These are phyloP conservation scores for Tolypocladium pustulatum DNA, from an alignment of 2,329 filamentous ascomycete genomes.

Conservation along the genomic window DNA sequence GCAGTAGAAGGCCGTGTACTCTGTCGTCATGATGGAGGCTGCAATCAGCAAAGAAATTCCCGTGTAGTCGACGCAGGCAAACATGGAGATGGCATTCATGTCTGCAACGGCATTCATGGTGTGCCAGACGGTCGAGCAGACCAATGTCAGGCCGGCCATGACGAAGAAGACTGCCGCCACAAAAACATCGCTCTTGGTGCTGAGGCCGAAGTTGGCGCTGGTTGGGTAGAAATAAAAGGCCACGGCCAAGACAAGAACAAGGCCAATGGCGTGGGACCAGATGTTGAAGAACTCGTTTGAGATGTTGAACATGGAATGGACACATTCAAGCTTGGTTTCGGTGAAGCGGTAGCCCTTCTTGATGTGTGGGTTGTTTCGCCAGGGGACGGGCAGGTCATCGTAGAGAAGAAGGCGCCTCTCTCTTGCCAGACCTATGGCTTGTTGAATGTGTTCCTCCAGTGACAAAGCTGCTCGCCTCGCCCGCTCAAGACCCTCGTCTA, in stretches of 20 bases:
- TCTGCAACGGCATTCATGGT: conserved; percentile 97
- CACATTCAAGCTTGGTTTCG: conserved; percentile 80
- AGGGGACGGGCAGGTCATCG: conserved; percentile 81
- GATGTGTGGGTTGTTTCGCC: conserved; percentile 94
- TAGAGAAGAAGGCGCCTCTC: conserved; percentile 79
- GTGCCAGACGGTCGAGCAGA: conserved; percentile 95
- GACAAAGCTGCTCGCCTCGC: conserved; percentile 75
- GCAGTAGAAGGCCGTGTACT: conserved; percentile 98
- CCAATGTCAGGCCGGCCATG: conserved; percentile 85
- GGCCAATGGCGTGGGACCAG: conserved; percentile 86
- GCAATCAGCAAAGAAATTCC: conserved; percentile 92
- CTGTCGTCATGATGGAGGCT: conserved; percentile 93
- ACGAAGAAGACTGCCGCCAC: conserved; percentile 94
- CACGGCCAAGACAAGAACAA: conserved; percentile 77
- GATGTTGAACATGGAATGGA: conserved; percentile 70
- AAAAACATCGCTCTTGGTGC: conserved; percentile 78
- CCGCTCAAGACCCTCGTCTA: conserved; percentile 72
- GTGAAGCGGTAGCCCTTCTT: conserved; percentile 85
- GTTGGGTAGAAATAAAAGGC: conserved; percentile 95
- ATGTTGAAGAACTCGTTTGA: conserved; percentile 97
- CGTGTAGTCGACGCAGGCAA: conserved; percentile 97
- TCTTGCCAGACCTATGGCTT: conserved; percentile 62
- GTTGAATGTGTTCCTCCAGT: conserved; percentile 75
- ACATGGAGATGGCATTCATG: conserved; percentile 79
- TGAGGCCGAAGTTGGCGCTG: conserved; percentile 75